Evolutionary conservation across 1,139 yeast genomes (phyloP).

Genomic region (Nakaseomyces sp.): DNA sequence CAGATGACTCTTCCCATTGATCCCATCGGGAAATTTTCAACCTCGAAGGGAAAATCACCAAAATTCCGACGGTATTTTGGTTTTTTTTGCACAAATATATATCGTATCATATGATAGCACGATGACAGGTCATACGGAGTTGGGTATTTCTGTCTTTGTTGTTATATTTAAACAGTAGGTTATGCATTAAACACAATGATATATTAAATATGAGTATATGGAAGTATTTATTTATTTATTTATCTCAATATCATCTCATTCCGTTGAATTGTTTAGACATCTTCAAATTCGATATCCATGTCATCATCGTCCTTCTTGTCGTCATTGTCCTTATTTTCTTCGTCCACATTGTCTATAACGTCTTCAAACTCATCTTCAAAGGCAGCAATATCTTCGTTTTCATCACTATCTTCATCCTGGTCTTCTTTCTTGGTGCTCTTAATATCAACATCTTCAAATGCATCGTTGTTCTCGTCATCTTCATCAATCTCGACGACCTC

Average conservation of each 20-base stretch:
- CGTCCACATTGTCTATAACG: constrained; percentile 10
- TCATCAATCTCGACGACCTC: constrained; percentile 40
- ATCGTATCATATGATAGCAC: not conserved
- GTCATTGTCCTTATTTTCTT: constrained; percentile 22
- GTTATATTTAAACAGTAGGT: not conserved
- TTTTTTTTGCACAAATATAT: not conserved
- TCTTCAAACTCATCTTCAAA: constrained; percentile 42
- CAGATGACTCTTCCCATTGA: constrained; percentile 2
- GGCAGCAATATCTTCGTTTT: constrained; percentile 44
- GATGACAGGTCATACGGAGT: no score
- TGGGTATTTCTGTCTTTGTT: no score
- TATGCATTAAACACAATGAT: no score
- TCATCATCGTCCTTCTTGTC: constrained; percentile 27
- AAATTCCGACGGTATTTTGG: constrained; percentile 1
- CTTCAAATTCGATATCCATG: constrained; percentile 32
- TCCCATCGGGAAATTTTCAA: constrained; percentile 3
- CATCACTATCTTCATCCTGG: constrained; percentile 16
- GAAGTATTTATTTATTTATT: no score
- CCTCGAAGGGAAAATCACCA: not conserved
- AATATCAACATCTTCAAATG: constrained; percentile 32
- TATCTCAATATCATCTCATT: no score
- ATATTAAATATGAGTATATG: no score
- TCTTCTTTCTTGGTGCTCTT: constrained; percentile 9
- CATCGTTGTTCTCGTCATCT: constrained; percentile 39
- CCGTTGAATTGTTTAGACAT: constrained; percentile 25